Base-by-base conservation (phyloP, 805 yeast species). In the Pichia gijzeniarum region DNA sequence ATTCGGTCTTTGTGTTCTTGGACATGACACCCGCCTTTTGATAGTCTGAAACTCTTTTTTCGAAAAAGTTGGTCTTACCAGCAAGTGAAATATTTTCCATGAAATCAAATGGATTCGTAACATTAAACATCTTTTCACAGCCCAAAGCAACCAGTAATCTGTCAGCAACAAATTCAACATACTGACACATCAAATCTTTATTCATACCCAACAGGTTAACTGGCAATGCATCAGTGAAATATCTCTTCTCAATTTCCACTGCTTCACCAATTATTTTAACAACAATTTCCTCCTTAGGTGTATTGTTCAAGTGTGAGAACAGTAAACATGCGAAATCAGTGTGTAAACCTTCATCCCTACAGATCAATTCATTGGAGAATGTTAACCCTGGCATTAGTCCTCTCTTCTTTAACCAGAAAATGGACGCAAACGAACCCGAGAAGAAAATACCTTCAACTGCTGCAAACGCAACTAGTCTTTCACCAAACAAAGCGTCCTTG, bases 11-110 rank as follows among this genome's bases (percentile, higher is more conserved):
- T 50, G 65, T 63, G 50, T 72, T 64, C 57, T 79, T 77, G 55
- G 95, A 91, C 93, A 91, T 91, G 61, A 91, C 99, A 74, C 99
- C 98, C 48, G 99, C 98, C 74, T 91, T 93, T 73, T 91, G 99
- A 73, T 91, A 91, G 71, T 91, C 99, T 48, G 95, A 85, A 48
- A 91, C 99, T 73, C 99, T 85, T 80, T 91, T 91, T 77, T 91
- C 99, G 64, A 91, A 91, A 80, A 91, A 91, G 76, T 93, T 91
- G 59, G 99, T 91, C 80, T 91, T 91, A 70, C 99, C 99, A 48
- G 97, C 95, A 58, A 91, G 79, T 8, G 98, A 91, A 61, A 91
- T 91, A 75, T 93, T 91, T 75, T 91, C 99, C 99, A 91, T 91
- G 65, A 91, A 91, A 69, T 91, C 99, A 66, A 91, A 91, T 67